Evolutionary conservation across 2,329 filamentous ascomycete genomes (phyloP).

Genomic region (Diaporthe humulicola): DNA sequence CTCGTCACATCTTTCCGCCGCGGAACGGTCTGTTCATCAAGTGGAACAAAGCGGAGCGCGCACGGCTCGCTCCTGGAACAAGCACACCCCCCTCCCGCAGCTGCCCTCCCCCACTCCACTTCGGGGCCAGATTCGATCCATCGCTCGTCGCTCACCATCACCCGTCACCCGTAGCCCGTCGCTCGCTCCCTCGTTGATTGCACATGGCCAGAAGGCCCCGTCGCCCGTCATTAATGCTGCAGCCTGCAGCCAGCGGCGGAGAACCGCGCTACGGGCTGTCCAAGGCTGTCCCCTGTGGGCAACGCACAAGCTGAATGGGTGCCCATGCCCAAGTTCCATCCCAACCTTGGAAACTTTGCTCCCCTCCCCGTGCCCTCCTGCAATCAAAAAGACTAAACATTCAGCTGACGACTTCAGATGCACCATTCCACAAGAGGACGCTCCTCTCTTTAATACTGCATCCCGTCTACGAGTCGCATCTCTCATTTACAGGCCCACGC

Average conservation of each 20-base stretch:
- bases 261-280: neutral
- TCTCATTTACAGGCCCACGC: constrained; percentile 3
- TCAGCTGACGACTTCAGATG: constrained; percentile 39
- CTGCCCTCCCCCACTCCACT: constrained; percentile 4
- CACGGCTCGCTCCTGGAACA: constrained; percentile 28
- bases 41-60: constrained; percentile 30
- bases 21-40: constrained; percentile 29
- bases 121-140: constrained; percentile 34
- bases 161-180: neutral
- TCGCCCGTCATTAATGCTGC: constrained; percentile 13
- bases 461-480: constrained; percentile 18
- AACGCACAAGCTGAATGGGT: constrained; percentile 22
- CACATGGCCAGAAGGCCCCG: constrained; percentile 23
- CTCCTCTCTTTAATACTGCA: constrained; percentile 13
- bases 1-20: constrained; percentile 31
- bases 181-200: constrained; percentile 1
- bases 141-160: constrained; percentile 31
- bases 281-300: constrained; percentile 27
- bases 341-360: constrained; percentile 26
- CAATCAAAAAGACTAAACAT: constrained; percentile 39
- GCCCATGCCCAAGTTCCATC: constrained; percentile 28
- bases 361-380: too few relatives aligned
- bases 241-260: constrained; percentile 8
- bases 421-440: constrained; percentile 37
- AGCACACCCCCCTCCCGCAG: neutral